These are phyloP conservation scores for Syncephalis fuscata DNA, from an alignment of 371 early-diverging fungal species.

Conservation along the genomic window DNA sequence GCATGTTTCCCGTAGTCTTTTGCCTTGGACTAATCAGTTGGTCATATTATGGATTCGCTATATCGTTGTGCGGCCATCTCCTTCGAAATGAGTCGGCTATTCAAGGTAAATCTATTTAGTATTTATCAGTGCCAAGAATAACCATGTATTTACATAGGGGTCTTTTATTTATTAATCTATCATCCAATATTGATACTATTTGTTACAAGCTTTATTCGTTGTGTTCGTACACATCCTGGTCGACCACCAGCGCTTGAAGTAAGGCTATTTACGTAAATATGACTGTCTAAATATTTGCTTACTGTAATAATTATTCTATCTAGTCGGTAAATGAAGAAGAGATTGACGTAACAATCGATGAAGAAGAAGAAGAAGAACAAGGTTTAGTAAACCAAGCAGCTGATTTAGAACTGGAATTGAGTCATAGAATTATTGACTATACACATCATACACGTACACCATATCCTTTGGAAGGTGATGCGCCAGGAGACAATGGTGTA, in stretches of 20 bases:
- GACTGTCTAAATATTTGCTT: background rate
- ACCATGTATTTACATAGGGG: conserved; percentile 7
- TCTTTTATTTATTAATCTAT: conserved; percentile 7
- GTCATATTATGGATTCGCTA: conserved; percentile 7
- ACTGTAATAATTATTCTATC: background rate
- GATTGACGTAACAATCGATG: background rate
- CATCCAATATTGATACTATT: conserved; percentile 10
- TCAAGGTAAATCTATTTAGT: conserved; percentile 1
- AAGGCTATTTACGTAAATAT: background rate
- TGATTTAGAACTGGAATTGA: no score
- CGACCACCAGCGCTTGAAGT: conserved; percentile 11
- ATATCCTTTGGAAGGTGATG: background rate
- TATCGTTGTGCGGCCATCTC: conserved; percentile 3
- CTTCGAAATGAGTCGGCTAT: background rate
- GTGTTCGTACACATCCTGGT: conserved; percentile 13
- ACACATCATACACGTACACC: background rate
- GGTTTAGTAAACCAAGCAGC: background rate
- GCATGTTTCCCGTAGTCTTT: conserved; percentile 3
- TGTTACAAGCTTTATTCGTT: conserved; percentile 15
- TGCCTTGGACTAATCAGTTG: conserved; percentile 2
- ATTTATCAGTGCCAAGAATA: background rate
- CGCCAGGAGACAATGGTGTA: no score
- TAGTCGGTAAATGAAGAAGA: background rate
- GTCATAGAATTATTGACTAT: no score
- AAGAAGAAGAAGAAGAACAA: background rate